Evolutionary conservation across 768 basidiomycete species (phyloP), one percentile per base, ranked within the genome.

Genomic region (button mushroom (Agaricus bisporus)): DNA sequence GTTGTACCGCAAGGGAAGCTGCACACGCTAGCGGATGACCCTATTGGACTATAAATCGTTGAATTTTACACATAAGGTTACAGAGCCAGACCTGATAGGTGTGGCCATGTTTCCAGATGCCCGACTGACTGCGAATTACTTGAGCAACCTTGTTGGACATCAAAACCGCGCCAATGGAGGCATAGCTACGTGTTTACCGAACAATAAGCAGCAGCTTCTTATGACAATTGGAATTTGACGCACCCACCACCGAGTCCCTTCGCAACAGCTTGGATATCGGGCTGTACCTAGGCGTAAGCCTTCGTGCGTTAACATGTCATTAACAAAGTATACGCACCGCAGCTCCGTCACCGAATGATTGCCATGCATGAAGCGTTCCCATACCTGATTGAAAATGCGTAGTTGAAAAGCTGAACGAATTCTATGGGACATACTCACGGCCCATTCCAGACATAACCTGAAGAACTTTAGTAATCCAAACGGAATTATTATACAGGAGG

Each of bases 231-330:
- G 7, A 35, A 12, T 28, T 17, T 35, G 36, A 63, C 78, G 60
- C 65, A 90, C 83, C 92, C 92, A 68, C 91, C 92, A 45, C 90
- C 91, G 6, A 95, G 79, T 12, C 92, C 91, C 66, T 95, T 95
- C 1, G 91, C 93, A 28, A 94, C 76, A 6, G 89, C 88, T 68
- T 95, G 91, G 28, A 95, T 75, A 68, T 95, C 92, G 38, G 93
- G 92, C 76, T 78, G 56, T 1, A 53, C 17, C 22, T 56, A 15
- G 35, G 49, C 29, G 51, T 44, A 52, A 56, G 17, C 8, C 1
- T 49, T 4, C 32, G 29, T n/a, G 7, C 25, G 38, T 58, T 15
- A 41, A 49, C 18, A 25, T 28, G 18, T 54, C 18, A 17, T 15
- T 39, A 14, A 37, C 22, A 10, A 7, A 39, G 49, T 11, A 49